These are phyloP conservation scores for Lignosus rhinocerotis DNA, from an alignment of 1,284 basidiomycete genomes.

Conservation along the genomic window DNA sequence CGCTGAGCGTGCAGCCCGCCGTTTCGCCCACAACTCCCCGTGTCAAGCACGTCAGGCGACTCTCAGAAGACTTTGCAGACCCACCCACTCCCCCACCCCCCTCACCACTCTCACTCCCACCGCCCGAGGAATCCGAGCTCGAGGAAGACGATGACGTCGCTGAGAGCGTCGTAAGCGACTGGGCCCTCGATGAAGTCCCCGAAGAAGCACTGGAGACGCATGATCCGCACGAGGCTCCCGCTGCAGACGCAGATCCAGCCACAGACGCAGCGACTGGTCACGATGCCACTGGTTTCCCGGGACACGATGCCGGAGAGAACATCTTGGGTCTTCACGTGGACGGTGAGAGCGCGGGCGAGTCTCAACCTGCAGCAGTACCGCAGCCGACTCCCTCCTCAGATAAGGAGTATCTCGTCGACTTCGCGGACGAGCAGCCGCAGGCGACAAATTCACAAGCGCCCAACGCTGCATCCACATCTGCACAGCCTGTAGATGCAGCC, in stretches of 20 bases:
- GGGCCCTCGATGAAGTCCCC: slow-evolving; percentile 19
- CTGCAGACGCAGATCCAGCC: background rate
- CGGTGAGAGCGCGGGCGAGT: background rate
- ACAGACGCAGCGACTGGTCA: background rate
- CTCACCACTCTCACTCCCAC: slow-evolving; percentile 8
- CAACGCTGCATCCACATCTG: background rate
- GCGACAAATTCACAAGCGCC: background rate
- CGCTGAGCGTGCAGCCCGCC: slow-evolving; percentile 8
- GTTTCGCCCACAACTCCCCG: slow-evolving; percentile 19
- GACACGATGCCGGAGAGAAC: background rate
- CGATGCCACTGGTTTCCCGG: background rate
- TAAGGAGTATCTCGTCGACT: background rate
- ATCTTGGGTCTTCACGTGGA: slow-evolving; percentile 3
- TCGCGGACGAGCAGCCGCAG: background rate
- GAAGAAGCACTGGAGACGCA: background rate
- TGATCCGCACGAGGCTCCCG: background rate
- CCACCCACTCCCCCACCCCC: slow-evolving; percentile 1
- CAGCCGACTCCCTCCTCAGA: background rate
- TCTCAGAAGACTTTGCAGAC: slow-evolving; percentile 7
- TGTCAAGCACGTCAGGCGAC: slow-evolving; percentile 3
- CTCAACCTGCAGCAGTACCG: background rate
- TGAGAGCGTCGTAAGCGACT: slow-evolving; percentile 18
- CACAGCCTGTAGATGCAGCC: background rate
- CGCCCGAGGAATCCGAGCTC: slow-evolving; percentile 6
- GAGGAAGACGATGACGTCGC: slow-evolving; percentile 16